Conservation (phyloP, 352 stramenopile species). For the Pythium chondricola region DNA sequence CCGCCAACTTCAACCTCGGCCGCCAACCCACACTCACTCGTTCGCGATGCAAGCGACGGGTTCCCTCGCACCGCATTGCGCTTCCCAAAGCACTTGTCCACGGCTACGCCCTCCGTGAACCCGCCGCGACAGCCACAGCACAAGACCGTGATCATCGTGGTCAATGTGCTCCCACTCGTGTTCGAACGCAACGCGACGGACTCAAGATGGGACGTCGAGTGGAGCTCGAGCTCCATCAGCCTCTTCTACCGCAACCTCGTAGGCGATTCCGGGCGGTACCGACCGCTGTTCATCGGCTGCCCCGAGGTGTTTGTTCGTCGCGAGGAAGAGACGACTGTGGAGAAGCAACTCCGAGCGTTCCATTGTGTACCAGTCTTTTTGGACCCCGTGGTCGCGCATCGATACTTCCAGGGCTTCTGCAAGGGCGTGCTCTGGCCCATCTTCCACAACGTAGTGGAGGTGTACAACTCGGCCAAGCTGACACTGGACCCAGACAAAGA, state of each 20-base stretch:
- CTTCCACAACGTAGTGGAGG: slow-evolving; percentile 96
- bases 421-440: slow-evolving; percentile 97
- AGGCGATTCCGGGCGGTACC: slow-evolving; percentile 36
- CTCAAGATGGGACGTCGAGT: slow-evolving; percentile 54
- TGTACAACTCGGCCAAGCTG: slow-evolving; percentile 88
- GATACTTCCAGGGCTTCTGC: slow-evolving; percentile 92
- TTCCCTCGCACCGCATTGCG: slow-evolving; percentile 4
- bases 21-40: slow-evolving; percentile 8
- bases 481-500: slow-evolving; percentile 26
- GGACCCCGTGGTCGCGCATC: slow-evolving; percentile 75
- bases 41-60: slow-evolving; percentile 4
- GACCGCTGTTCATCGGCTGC: slow-evolving; percentile 64
- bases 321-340: slow-evolving; percentile 52
- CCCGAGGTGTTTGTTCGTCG: slow-evolving; percentile 65
- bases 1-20: no score
- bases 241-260: slow-evolving; percentile 79
- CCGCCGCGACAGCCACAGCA: not conserved
- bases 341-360: slow-evolving; percentile 79
- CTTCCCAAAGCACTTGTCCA: not conserved
- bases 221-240: slow-evolving; percentile 62
- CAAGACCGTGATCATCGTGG: slow-evolving; percentile 70
- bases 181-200: slow-evolving; percentile 46
- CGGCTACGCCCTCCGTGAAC: not conserved
- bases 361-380: slow-evolving; percentile 96
- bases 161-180: slow-evolving; percentile 72